Base-by-base conservation (phyloP, 192 early-diverging fungal genomes). In the Mortierella hygrophila region DNA sequence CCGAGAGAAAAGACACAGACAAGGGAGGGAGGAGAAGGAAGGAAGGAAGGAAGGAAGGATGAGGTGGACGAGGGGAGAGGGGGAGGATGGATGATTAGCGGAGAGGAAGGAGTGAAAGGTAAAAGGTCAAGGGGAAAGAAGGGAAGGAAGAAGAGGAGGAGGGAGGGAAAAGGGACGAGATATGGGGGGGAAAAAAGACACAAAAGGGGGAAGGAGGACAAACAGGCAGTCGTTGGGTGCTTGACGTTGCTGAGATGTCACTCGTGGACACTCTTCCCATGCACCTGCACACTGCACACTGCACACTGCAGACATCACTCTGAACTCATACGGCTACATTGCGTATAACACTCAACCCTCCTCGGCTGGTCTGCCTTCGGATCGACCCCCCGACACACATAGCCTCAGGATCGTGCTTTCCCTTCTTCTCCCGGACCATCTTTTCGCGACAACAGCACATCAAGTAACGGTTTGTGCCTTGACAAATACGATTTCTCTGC, bases 371-470 rank as follows among this genome's bases (percentile, higher is more conserved):
- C 15, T 46, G 29, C 18, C 42, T 29, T 41, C 60, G 29, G 60
- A 32, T 65, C n/a, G 26, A 46, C 42, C 41, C 26, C 15, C 11
- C 38, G 38, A 23, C 21, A 52, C 18, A 52, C 20, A 8, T 7
- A 42, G 69, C 69, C 23, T 7, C 35, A 41, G 18, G 21, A 35
- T 23, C 38, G 69, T 41, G 69, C 15, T 38, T 46, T 21, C 69
- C 41, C 41, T 70, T 70, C 69, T 70, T 38, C 69, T 35, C 69
- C 40, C 69, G 69, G 35, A 52, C 49, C 47, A 49, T 49, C 16
- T 49, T 10, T 26, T 63, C 26, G 29, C 57, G 2, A 9, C 9
- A 13, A 9, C 26, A 29, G 21, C 9, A 7, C 11, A 63, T 21
- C 26, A 63, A 2, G 8, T 5, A 29, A 26, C 11, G 4, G 21